These are phyloP conservation scores for Eutrema yunnanense DNA, from an alignment of 345 rosid species.

Conservation along the genomic window DNA sequence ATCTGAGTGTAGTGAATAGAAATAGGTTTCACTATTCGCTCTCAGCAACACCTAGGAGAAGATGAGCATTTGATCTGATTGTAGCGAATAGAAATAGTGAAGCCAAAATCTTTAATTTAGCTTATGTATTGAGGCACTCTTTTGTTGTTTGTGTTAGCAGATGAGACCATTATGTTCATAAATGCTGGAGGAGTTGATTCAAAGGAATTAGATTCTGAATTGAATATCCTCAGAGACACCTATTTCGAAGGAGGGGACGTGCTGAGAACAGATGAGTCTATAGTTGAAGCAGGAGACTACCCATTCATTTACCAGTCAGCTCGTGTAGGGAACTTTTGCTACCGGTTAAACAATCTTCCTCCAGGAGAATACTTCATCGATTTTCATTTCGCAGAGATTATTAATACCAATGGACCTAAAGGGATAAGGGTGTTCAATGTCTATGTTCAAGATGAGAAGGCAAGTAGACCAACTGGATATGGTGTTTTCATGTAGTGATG, in stretches of 20 bases:
- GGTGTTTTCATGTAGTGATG: neutral
- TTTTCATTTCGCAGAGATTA: constrained; percentile 85
- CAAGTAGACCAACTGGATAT: constrained; percentile 17
- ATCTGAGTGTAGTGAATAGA: neutral
- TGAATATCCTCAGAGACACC: constrained; percentile 43
- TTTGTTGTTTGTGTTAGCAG: constrained; percentile 32
- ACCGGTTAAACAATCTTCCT: constrained; percentile 45
- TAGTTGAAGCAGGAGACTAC: constrained; percentile 73
- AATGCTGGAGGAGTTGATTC: constrained; percentile 68
- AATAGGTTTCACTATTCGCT: neutral
- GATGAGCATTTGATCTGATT: neutral
- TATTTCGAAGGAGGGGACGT: constrained; percentile 71
- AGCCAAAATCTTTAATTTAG: neutral
- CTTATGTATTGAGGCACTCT: neutral
- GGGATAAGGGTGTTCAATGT: constrained; percentile 87
- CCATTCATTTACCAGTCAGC: constrained; percentile 72
- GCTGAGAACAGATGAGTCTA: constrained; percentile 62
- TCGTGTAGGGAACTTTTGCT: constrained; percentile 66
- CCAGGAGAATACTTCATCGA: constrained; percentile 66
- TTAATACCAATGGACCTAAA: constrained; percentile 79
- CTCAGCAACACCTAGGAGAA: neutral
- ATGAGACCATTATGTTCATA: constrained; percentile 60
- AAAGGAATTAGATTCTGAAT: constrained; percentile 35
- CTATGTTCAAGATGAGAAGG: constrained; percentile 89
- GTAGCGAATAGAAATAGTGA: neutral